Conservation (phyloP, 2,329 filamentous ascomycete species). For the Fusarium nelsonii region DNA sequence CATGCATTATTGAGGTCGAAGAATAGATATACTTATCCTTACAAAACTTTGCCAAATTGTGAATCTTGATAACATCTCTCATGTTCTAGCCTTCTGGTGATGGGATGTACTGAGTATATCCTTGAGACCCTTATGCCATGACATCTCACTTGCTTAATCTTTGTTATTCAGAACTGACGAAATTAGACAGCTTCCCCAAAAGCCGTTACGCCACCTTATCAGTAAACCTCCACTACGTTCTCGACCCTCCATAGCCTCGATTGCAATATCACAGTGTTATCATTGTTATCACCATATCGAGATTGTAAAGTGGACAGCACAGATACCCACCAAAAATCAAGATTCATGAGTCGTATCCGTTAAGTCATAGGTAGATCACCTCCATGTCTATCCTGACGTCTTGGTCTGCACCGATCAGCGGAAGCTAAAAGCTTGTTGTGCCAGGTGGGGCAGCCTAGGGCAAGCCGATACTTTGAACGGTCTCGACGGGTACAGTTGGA, state of each 20-base stretch:
- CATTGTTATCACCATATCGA: neutral
- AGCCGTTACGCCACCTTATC: neutral
- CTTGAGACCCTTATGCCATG: no score
- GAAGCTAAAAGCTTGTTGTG: constrained; percentile 9
- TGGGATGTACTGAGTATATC: no score
- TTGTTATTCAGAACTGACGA: neutral
- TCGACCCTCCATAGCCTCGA: neutral
- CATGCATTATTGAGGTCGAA: neutral
- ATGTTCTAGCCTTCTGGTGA: no score
- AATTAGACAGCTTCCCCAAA: neutral
- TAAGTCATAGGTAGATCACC: constrained; percentile 3
- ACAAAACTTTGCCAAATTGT: neutral
- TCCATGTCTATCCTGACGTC: constrained; percentile 1
- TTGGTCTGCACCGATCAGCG: constrained; percentile 6
- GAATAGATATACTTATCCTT: constrained; percentile 9
- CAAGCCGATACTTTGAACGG: neutral
- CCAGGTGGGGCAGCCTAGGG: neutral
- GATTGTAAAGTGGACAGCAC: neutral
- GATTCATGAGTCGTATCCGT: neutral
- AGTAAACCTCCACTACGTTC: neutral
- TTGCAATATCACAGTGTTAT: neutral
- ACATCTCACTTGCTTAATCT: no score
- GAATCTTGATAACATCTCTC: neutral
- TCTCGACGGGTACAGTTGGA: neutral
- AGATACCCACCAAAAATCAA: constrained; percentile 3